Conservation (phyloP, 352 stramenopile species). For the Sclerospora graminicola region DNA sequence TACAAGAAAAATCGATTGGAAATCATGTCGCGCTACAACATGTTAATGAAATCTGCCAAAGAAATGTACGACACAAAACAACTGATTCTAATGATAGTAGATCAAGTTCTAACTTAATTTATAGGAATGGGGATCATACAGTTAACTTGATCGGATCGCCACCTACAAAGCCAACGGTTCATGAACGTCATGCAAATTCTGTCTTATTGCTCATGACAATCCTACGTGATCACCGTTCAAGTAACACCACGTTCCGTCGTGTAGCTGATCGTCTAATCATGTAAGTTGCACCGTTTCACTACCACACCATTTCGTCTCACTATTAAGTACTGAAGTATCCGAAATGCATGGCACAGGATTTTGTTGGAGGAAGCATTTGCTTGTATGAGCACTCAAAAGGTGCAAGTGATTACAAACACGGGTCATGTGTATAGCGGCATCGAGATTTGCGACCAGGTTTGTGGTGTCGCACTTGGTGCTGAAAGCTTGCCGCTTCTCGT, state of each 20-base stretch:
- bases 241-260: slow-evolving; percentile 22
- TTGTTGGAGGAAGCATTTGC: slow-evolving; percentile 46
- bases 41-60: slow-evolving; percentile 40
- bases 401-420: slow-evolving; percentile 23
- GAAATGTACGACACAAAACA: slow-evolving; percentile 30
- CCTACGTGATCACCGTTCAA: slow-evolving; percentile 26
- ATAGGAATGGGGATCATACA: too few relatives aligned
- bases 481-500: slow-evolving; percentile 36
- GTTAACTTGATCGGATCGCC: too few relatives aligned
- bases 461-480: slow-evolving; percentile 29
- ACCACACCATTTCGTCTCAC: not conserved
- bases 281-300: slow-evolving; percentile 4
- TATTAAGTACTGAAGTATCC: too few relatives aligned
- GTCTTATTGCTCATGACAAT: slow-evolving; percentile 39
- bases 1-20: not conserved
- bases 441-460: slow-evolving; percentile 15
- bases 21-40: slow-evolving; percentile 30
- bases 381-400: slow-evolving; percentile 17
- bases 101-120: too few relatives aligned
- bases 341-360: slow-evolving; percentile 33
- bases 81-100: not conserved
- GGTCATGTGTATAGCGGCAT: slow-evolving; percentile 26
- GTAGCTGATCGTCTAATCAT: slow-evolving; percentile 38
- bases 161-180: slow-evolving; percentile 16
- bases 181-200: slow-evolving; percentile 31